Conservation (phyloP, 1,284 basidiomycete genomes). For the Irpex rosettiformis region DNA sequence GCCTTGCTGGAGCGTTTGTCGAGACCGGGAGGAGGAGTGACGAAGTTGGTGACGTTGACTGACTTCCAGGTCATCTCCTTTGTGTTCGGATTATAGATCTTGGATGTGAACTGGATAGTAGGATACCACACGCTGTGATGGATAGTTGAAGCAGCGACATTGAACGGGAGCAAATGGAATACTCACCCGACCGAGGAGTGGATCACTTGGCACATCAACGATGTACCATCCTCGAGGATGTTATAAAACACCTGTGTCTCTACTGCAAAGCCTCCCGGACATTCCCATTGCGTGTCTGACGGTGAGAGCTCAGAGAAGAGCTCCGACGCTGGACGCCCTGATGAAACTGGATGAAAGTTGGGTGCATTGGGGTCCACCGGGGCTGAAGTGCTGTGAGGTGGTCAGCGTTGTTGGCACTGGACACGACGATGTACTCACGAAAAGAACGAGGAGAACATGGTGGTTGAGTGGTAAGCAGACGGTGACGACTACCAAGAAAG, state of each 20-base stretch:
- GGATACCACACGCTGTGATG: slow-evolving; percentile 81
- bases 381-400: slow-evolving; percentile 41
- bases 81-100: slow-evolving; percentile 81
- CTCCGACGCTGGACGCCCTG: slow-evolving; percentile 46
- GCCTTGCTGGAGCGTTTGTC: slow-evolving; percentile 90
- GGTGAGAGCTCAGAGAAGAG: slow-evolving; percentile 69
- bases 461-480: slow-evolving; percentile 6
- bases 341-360: slow-evolving; percentile 79
- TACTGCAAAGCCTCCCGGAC: slow-evolving; percentile 82
- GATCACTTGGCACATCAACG: slow-evolving; percentile 90
- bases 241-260: slow-evolving; percentile 94
- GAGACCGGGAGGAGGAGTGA: slow-evolving; percentile 64
- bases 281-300: slow-evolving; percentile 82
- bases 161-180: slow-evolving; percentile 1
- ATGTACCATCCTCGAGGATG: slow-evolving; percentile 78
- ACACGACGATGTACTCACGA: slow-evolving; percentile 49
- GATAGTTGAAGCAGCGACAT: not conserved
- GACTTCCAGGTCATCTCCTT: slow-evolving; percentile 86
- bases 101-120: slow-evolving; percentile 94
- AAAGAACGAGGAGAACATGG: slow-evolving; percentile 70
- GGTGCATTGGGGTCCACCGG: slow-evolving; percentile 61
- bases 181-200: slow-evolving; percentile 93
- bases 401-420: slow-evolving; percentile 14
- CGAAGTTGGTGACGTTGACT: slow-evolving; percentile 84
- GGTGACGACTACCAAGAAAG: not conserved